Evolutionary conservation across 2,329 filamentous ascomycete genomes (phyloP), one percentile per base, ranked within the genome.

Genomic region (Pseudocercospora cruenta): DNA sequence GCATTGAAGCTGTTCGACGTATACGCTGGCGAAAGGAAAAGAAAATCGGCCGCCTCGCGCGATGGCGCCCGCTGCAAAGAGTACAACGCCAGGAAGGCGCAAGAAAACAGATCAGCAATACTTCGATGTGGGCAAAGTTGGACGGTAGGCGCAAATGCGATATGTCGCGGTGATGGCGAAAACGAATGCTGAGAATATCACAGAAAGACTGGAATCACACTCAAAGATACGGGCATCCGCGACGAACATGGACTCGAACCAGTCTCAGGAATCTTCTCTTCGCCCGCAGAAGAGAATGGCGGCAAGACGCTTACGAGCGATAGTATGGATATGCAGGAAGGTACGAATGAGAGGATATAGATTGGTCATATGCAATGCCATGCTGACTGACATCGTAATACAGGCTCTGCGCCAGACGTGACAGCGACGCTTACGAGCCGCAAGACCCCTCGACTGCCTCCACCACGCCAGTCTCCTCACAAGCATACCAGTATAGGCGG

Each of bases 201-300:
- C 72, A 97, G 94, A 72, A 96, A 96, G 85, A 99, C 95, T 0
- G 95, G 95, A 53, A 86, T 96, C 26, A 91, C 88, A 0, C 80
- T 98, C 33, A 87, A 88, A 74, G 92, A 97, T 74, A 88, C 84
- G 63, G 92, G 92, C 60, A 83, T 89, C 67, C 91, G 93, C 80
- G 94, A 98, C 80, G 93, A 96, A 78, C 85, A 97, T 84, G 95
- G 94, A 78, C 89, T 99, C 83, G 93, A 97, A 77, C 90, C 92
- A 39, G 86, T 97, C 65, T 91, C 94, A 39, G 88, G 88, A 71
- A 88, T 98, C 70, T 97, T 97, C 79, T 97, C 94, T 8, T 97
- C 94, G 21, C 93, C 94, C 14, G n/a, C 81, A n/a, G 67, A 70
- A 54, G 63, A 71, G 9, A 61, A 70, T 66, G 67, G 64, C 57